Base-by-base conservation (phyloP, 176 grass and related monocot genomes). In the Saccharum officinarum region DNA sequence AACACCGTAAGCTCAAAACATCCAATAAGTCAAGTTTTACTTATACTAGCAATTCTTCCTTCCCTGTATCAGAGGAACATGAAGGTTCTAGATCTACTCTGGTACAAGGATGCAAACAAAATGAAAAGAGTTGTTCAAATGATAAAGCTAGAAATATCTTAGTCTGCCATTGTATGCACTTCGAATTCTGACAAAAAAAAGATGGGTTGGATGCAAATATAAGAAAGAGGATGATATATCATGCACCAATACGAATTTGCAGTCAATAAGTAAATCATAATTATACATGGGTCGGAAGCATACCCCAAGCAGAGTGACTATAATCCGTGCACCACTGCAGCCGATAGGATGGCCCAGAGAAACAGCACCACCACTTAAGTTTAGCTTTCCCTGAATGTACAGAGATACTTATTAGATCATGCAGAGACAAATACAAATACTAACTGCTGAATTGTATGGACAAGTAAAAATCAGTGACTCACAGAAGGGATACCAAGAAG, bases 281-380 rank as follows among this genome's bases (percentile, higher is more conserved):
- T 39, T 84, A 49, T 31, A 63, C 30, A 85, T 73, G 76, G 55
- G 28, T 36, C 5, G 12, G 37, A 91, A 79, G 57, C 80, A 92
- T 95, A 98, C 96, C 91, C 96, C 96, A 33, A 98, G 84, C 59
- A 98, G 83, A 69, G 96, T 94, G 90, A 95, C 91, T 79, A 95
- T 79, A 38, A 98, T 98, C 47, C 96, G 88, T 54, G 96, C 91
- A 75, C 96, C 96, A 44, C 93, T 98, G 84, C 96, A 98, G 74
- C 96, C 93, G 6, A 98, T 69, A 77, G 96, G 93, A 87, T 98
- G 96, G 20, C 96, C 96, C 47, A 98, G 89, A 80, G 93, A 98
- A 86, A 98, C 93, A 83, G 91, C 96, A 1, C 96, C 96, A n/a
- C 96, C 96, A 83, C 84, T 95, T 67, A 87, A 74, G 83, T 98